Evolutionary conservation across 2,329 filamentous ascomycete species (phyloP).

Genomic region (Chaetomiaceae sp.): DNA sequence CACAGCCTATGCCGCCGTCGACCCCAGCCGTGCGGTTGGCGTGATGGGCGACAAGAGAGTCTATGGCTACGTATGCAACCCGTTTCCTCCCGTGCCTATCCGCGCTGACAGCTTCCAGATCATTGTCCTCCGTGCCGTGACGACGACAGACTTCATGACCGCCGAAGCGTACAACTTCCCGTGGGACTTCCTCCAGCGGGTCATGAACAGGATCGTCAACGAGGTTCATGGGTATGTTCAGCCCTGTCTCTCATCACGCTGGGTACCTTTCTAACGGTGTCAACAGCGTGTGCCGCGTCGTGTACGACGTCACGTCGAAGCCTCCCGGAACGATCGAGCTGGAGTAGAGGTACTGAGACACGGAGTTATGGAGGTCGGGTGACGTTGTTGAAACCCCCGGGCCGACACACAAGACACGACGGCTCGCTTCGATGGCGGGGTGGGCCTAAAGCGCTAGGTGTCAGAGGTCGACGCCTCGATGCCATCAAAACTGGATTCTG

Average conservation of each 20-base stretch:
- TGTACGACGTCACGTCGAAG: slow-evolving; percentile 50
- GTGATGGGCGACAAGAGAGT: slow-evolving; percentile 62
- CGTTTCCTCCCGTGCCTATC: slow-evolving; percentile 22
- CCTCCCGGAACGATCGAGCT: slow-evolving; percentile 71
- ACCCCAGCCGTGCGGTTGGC: slow-evolving; percentile 40
- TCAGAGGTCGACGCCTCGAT: background rate
- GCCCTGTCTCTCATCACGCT: background rate
- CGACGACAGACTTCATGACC: slow-evolving; percentile 65
- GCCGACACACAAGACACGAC: background rate
- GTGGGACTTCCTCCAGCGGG: slow-evolving; percentile 23
- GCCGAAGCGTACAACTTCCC: slow-evolving; percentile 46
- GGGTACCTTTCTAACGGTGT: background rate
- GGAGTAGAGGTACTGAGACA: slow-evolving; percentile 45
- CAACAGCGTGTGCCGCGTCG: slow-evolving; percentile 21
- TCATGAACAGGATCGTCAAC: slow-evolving; percentile 26
- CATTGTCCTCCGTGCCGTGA: slow-evolving; percentile 42
- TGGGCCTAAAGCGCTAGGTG: background rate
- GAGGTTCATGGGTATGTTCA: slow-evolving; percentile 22
- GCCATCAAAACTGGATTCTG: background rate
- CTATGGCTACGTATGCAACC: slow-evolving; percentile 35
- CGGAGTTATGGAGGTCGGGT: background rate
- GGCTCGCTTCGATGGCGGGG: background rate
- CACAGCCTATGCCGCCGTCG: slow-evolving; percentile 42
- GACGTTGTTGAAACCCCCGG: too few species aligned
- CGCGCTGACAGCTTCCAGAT: slow-evolving; percentile 33